Base-by-base conservation (phyloP, 2,329 filamentous ascomycete species). In the Fusarium proliferatum region DNA sequence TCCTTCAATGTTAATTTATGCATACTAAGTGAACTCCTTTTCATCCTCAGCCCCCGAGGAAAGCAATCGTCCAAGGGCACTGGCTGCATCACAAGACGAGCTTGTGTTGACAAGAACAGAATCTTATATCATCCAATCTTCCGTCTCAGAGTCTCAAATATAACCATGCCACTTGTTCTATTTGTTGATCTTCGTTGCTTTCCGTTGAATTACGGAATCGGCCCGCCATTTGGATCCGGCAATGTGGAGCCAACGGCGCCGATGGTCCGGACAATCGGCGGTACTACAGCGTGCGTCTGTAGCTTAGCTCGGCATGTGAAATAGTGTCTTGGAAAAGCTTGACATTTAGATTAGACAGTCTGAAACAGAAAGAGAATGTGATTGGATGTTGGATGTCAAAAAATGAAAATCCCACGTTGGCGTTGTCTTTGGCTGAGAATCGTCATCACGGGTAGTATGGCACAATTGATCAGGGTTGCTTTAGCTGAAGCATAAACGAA, bases 401-500 rank as follows among this genome's bases (percentile, higher is more conserved):
- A 55, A 64, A 59, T 39, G 28, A 42, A 16, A 49, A 72, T 45
- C 41, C 46, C 63, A 61, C 61, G 62, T 55, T 69, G 60, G 64
- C 45, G 60, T 72, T 43, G 45, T 61, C 60, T 58, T 63, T 52
- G 41, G 66, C 63, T 43, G 23, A 48, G 38, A 53, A 43, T 74
- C 73, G 73, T 55, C 67, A 75, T 76, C 26, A 38, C 21, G 46
- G 56, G 53, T 17, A 61, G 62, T 58, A 76, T 76, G 67, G 64
- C 65, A 77, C 43, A 75, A 76, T 74, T 51, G 30, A 56, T 39
- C 17, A 51, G 46, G 41, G 15, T 28, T 38, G 33, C 41, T 36
- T 49, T 48, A 51, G 42, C 45, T 51, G 23, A 51, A 38, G 23
- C 33, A 51, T 49, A 49, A 69, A 38, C 21, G 57, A 62, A 51